phyloP scores from a whole-genome alignment of 2,329 filamentous ascomycete species.

The Drechmeria coniospora region DNA sequence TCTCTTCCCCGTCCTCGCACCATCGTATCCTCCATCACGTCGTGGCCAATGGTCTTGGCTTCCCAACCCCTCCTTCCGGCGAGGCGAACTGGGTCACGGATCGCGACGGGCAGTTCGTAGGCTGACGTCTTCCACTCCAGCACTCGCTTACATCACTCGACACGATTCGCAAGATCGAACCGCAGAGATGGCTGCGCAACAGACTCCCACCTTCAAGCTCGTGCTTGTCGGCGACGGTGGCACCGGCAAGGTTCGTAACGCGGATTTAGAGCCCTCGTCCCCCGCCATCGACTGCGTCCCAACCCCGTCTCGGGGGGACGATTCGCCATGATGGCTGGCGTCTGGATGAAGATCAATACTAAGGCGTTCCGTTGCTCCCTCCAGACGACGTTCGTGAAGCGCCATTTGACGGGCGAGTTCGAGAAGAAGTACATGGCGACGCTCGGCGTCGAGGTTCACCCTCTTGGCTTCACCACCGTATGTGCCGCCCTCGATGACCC shows the following conservation, averaged over 20 bases:
- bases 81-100: constrained; percentile 5
- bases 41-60: too few relatives aligned
- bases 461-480: constrained; percentile 95
- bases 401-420: constrained; percentile 98
- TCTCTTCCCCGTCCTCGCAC: constrained; percentile 6
- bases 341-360: constrained; percentile 1
- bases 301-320: too few relatives aligned
- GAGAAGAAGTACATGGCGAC: constrained; percentile 99
- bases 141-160: constrained; percentile 31
- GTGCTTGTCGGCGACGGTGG: constrained; percentile 98
- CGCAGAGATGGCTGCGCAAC: constrained; percentile 45
- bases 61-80: constrained; percentile 4
- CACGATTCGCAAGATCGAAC: constrained; percentile 10
- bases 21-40: too few relatives aligned
- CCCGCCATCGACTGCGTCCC: constrained; percentile 7
- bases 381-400: constrained; percentile 99
- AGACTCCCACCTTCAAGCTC: constrained; percentile 89
- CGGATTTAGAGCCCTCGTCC: too few relatives aligned
- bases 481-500: constrained; percentile 27
- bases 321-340: neutral
- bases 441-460: constrained; percentile 98
- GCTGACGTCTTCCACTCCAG: too few relatives aligned
- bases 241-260: constrained; percentile 90
- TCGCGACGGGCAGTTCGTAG: constrained; percentile 7
- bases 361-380: constrained; percentile 1